phyloP scores from a whole-genome alignment of 1,284 basidiomycete species.

The Fomitopsis betulina region DNA sequence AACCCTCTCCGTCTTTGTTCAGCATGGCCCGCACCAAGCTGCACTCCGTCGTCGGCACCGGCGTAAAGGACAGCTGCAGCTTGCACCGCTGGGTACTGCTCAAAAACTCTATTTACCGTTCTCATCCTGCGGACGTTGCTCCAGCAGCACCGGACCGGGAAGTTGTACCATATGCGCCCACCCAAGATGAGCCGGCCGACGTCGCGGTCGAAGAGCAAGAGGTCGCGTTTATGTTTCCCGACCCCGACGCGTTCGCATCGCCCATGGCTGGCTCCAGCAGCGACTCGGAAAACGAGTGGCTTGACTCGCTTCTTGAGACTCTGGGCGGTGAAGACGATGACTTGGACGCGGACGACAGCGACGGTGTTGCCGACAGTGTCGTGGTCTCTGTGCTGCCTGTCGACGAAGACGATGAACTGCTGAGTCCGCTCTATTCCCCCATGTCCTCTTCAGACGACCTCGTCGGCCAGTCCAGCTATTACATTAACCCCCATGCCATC shows the following conservation, averaged over 20 bases:
- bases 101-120: conserved; percentile 72
- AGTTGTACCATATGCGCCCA: conserved; percentile 38
- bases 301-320: conserved; percentile 70
- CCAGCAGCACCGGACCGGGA: conserved; percentile 27
- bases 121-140: conserved; percentile 34
- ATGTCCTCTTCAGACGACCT: conserved; percentile 72
- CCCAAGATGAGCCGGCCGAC: conserved; percentile 34
- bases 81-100: conserved; percentile 82
- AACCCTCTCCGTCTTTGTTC: conserved; percentile 38
- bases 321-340: conserved; percentile 59
- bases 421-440: conserved; percentile 59
- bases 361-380: conserved; percentile 26
- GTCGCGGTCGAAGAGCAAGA: conserved; percentile 44
- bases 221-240: conserved; percentile 72
- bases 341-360: conserved; percentile 37
- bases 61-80: conserved; percentile 58
- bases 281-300: conserved; percentile 67
- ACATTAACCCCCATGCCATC: conserved; percentile 42
- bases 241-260: conserved; percentile 50
- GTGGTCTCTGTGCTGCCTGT: conserved; percentile 46
- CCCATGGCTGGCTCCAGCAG: conserved; percentile 32
- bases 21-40: conserved; percentile 72
- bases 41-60: conserved; percentile 49
- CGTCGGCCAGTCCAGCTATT: conserved; percentile 40
- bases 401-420: conserved; percentile 42